Conservation (phyloP, 106 monocot species). For the Phalaenopsis equestris region DNA sequence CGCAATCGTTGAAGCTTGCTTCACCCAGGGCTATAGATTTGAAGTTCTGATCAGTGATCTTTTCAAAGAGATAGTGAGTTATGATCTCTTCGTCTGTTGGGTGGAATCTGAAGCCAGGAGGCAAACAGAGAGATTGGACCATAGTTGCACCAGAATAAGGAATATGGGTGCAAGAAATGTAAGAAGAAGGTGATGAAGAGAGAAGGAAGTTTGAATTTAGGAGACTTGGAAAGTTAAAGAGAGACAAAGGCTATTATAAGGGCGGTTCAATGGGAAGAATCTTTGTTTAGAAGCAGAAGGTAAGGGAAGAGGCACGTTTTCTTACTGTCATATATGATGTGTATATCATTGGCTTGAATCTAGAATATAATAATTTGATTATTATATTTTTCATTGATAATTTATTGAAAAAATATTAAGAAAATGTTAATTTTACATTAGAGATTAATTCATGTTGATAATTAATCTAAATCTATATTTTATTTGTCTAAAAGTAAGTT, state of each 20-base stretch:
- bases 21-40: conserved; percentile 29
- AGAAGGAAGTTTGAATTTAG: not conserved
- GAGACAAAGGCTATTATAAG: not conserved
- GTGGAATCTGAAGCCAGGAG: conserved; percentile 47
- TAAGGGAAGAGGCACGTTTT: not conserved
- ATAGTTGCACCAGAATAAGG: not conserved
- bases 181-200: not conserved
- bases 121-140: conserved; percentile 7
- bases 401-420: too few species aligned
- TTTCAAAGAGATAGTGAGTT: conserved; percentile 36
- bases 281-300: not conserved
- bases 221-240: not conserved
- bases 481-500: too few species aligned
- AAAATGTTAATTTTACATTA: too few species aligned
- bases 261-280: not conserved
- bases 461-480: too few species aligned
- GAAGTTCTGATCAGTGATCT: conserved; percentile 27
- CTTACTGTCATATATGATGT: not conserved
- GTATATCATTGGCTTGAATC: too few species aligned
- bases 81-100: conserved; percentile 51
- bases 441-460: too few species aligned
- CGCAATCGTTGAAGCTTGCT: conserved; percentile 40
- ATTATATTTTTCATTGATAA: too few species aligned
- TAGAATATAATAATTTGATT: too few species aligned
- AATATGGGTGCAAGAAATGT: not conserved